A percentile compares a stretch with the other conserved stretches of the same genome.
Evolutionary conservation across 2,329 filamentous ascomycete species (phyloP).

Genomic region (Plenodomus tracheiphilus): DNA sequence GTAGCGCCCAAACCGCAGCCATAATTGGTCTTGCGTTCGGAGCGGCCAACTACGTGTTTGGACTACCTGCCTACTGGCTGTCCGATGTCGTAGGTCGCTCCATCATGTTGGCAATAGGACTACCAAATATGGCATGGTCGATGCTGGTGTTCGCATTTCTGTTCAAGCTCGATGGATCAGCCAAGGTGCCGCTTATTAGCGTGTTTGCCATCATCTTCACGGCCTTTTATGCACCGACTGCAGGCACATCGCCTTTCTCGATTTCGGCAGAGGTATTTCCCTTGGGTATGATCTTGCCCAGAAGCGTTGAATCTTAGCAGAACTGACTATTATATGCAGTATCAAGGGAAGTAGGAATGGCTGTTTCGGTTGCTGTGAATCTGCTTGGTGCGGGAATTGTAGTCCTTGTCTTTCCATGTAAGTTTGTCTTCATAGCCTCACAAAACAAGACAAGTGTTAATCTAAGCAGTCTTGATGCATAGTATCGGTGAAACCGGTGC

Average conservation of each 20-base stretch:
- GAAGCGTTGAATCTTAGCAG: not conserved
- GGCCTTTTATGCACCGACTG: conserved; percentile 23
- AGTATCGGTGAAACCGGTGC: conserved; percentile 36
- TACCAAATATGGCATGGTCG: conserved; percentile 30
- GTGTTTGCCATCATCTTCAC: conserved; percentile 24
- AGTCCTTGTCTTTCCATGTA: conserved; percentile 40
- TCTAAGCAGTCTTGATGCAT: conserved; percentile 25
- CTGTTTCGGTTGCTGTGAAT: conserved; percentile 44
- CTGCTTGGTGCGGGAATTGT: conserved; percentile 45
- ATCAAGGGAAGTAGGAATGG: conserved; percentile 28
- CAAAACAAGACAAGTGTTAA: not conserved
- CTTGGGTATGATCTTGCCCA: conserved; percentile 1
- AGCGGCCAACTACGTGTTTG: conserved; percentile 21
- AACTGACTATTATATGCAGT: conserved; percentile 2
- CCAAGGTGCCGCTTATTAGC: conserved; percentile 13
- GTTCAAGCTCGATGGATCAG: conserved; percentile 15
- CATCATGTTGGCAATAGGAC: conserved; percentile 19
- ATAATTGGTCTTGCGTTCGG: conserved; percentile 24
- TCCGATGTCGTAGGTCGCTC: conserved; percentile 24
- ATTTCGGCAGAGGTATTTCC: conserved; percentile 28
- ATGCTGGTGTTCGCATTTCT: conserved; percentile 26
- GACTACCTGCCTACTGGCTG: conserved; percentile 24
- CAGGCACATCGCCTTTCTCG: conserved; percentile 26
- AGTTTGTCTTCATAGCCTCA: not conserved
- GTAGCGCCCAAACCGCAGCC: conserved; percentile 10